These are phyloP conservation scores for Auriscalpium orientale DNA, from an alignment of 768 basidiomycete species.

Conservation along the genomic window DNA sequence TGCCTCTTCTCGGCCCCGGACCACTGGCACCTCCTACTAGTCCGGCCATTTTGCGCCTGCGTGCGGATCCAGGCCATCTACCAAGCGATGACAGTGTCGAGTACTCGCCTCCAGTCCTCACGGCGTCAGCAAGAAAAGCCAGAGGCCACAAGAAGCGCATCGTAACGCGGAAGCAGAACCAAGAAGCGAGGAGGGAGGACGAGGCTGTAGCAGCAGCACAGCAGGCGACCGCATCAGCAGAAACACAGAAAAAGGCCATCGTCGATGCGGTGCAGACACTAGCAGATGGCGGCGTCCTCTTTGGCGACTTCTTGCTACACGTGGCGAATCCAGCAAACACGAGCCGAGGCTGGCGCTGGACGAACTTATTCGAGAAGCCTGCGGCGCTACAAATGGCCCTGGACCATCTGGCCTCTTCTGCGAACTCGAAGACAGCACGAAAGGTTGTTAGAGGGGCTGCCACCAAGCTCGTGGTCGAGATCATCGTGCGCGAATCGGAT, in stretches of 20 bases:
- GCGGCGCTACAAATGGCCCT: slow-evolving; percentile 13
- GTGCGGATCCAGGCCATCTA: too few species aligned
- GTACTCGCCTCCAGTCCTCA: not conserved
- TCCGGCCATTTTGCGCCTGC: too few species aligned
- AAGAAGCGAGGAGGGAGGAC: not conserved
- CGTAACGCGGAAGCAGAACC: not conserved
- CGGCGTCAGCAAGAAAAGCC: not conserved
- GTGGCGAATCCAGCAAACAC: slow-evolving; percentile 20
- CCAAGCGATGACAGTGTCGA: not conserved
- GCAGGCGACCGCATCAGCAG: not conserved
- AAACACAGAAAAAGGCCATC: not conserved
- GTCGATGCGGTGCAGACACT: not conserved
- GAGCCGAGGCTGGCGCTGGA: slow-evolving; percentile 15
- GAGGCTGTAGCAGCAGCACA: not conserved
- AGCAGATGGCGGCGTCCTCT: not conserved
- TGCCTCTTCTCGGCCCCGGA: too few species aligned
- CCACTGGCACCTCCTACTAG: too few species aligned
- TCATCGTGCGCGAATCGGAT: slow-evolving; percentile 7
- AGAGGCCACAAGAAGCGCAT: not conserved
- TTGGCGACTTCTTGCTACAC: slow-evolving; percentile 13
- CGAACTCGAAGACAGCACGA: slow-evolving; percentile 13
- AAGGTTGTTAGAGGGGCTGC: slow-evolving; percentile 20
- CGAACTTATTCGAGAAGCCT: slow-evolving; percentile 17
- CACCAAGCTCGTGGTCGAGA: slow-evolving; percentile 12
- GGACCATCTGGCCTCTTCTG: slow-evolving; percentile 20